Conservation (phyloP, 2,329 filamentous ascomycete genomes). For the Alternaria longipes region DNA sequence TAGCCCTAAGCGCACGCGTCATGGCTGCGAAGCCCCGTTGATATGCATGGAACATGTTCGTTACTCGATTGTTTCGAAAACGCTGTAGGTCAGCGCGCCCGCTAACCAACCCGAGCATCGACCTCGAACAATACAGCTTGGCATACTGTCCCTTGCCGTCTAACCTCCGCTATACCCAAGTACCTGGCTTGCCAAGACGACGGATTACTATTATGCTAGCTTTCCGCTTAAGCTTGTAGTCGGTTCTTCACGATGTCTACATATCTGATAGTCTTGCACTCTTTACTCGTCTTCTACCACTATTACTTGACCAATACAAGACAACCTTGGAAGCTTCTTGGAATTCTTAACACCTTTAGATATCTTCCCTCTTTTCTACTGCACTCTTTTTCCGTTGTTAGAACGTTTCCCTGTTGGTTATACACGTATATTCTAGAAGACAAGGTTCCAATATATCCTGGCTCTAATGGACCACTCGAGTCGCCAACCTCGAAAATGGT, state of each 20-base stretch:
- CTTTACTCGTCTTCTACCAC: background rate
- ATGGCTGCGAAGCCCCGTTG: conserved; percentile 36
- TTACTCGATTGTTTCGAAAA: conserved; percentile 19
- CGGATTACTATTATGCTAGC: conserved; percentile 9
- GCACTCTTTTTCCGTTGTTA: background rate
- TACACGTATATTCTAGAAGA: background rate
- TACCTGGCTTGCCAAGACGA: conserved; percentile 16
- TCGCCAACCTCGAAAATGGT: conserved; percentile 43
- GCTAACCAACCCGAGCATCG: conserved; percentile 25
- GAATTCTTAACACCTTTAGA: background rate
- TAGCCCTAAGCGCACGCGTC: conserved; percentile 28
- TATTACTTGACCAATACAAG: background rate
- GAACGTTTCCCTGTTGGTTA: background rate
- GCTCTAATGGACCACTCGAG: conserved; percentile 24
- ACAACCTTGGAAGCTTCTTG: background rate
- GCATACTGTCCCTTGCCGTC: conserved; percentile 15
- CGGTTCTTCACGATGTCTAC: conserved; percentile 9
- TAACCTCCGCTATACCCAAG: conserved; percentile 12
- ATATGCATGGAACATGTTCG: conserved; percentile 33
- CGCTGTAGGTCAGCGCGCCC: conserved; percentile 24
- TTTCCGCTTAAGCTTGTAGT: conserved; percentile 17
- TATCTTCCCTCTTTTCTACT: background rate
- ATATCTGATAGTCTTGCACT: conserved; percentile 1
- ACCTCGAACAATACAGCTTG: conserved; percentile 15
- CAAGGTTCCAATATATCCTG: background rate